Base-by-base conservation (phyloP, 2,329 filamentous ascomycete genomes). In the Monosporascus sp. region DNA sequence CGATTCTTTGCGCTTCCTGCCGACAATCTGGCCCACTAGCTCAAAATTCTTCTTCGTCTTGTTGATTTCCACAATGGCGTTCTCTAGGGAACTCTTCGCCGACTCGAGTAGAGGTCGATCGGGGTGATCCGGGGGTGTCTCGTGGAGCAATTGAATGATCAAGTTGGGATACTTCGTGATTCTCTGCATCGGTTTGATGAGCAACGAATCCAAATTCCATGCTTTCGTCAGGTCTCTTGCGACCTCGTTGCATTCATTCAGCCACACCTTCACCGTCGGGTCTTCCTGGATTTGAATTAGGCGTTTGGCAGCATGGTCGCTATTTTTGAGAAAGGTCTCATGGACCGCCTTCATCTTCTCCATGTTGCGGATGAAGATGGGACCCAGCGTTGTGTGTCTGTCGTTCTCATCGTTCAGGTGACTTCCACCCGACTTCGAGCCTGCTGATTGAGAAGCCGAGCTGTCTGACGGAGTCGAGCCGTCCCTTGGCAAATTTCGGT, bases 131-230 rank as follows among this genome's bases (percentile, higher is more conserved):
- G 79, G 71, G 0, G 89, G 87, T 0, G 93, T 97, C 52, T 87
- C 82, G 57, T 91, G 85, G 24, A 95, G 76, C 11, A 99, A 76
- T 52, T 91, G 85, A 37, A 85, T 83, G 45, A 99, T 82, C 41
- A 99, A 77, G 46, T 96, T 85, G 3, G 91, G 91, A 65, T 97
- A 99, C 65, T 97, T 97, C 37, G 93, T 86, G 57, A 97, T 87
- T 47, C 94, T 84, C 71, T 99, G 94, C 69, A 96, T 92, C 2
- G 94, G 94, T 70, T 99, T 99, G 66, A 99, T 93, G 20, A 99
- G 81, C n/a, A 99, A 77, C 0, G 94, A 96, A 69, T 97, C 92
- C 55, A 99, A 72, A 69, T 96, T 89, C 94, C 94, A 99, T 0
- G 94, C 93, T 25, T 86, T 84, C 0, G 94, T 99, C 58, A 99